A percentile compares a stretch with the other conserved stretches of the same genome.
Conservation (phyloP, 2,329 filamentous ascomycete genomes). For the Beauveria rudraprayagi region DNA sequence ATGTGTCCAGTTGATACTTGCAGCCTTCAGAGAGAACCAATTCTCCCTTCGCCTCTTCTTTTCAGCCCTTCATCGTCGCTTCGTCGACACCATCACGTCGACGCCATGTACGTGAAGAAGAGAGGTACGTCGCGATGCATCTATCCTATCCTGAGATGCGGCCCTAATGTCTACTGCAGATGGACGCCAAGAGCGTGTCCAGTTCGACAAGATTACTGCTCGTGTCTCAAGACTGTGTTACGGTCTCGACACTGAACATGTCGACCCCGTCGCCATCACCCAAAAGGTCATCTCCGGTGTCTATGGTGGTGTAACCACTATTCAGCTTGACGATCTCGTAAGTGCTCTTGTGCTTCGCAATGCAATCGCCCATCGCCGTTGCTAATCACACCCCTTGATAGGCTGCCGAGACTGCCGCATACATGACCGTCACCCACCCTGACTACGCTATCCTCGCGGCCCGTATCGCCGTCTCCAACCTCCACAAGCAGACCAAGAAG, state of each 20-base stretch:
- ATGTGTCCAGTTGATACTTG: constrained; percentile 18
- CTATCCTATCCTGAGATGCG: neutral
- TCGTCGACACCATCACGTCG: constrained; percentile 16
- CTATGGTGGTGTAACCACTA: constrained; percentile 93
- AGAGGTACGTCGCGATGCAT: constrained; percentile 41
- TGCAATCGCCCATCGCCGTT: too few species aligned
- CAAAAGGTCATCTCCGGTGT: constrained; percentile 99
- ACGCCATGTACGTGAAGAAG: constrained; percentile 56
- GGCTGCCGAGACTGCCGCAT: constrained; percentile 97
- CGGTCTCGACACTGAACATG: constrained; percentile 86
- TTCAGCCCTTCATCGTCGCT: constrained; percentile 14
- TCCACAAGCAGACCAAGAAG: constrained; percentile 99
- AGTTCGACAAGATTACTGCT: constrained; percentile 99
- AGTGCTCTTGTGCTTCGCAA: constrained; percentile 28
- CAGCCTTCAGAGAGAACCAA: constrained; percentile 19
- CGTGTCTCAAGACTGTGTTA: constrained; percentile 97
- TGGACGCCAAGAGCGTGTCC: constrained; percentile 98
- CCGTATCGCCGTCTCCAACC: constrained; percentile 96
- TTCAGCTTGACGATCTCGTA: constrained; percentile 95
- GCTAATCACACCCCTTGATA: constrained; percentile 30
- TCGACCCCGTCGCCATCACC: constrained; percentile 95
- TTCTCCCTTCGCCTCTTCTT: constrained; percentile 16
- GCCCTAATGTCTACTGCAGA: constrained; percentile 48
- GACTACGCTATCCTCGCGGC: constrained; percentile 98
- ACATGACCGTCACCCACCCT: constrained; percentile 99